Evolutionary conservation across 1,139 yeast species (phyloP).

Genomic region (Spencermartinsiella ligniputridi): DNA sequence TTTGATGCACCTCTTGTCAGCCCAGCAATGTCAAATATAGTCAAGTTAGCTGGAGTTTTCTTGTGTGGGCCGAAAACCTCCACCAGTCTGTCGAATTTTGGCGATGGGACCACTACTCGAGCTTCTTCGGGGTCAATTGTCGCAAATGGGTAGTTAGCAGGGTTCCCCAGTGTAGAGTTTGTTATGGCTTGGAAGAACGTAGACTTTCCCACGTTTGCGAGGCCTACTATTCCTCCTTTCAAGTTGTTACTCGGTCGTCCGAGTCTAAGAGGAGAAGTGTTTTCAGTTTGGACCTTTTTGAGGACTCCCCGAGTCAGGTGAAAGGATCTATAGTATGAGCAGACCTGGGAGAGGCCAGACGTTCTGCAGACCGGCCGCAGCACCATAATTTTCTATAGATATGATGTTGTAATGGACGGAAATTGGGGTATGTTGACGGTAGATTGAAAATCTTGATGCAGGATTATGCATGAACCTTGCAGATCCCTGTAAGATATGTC

Average conservation of each 20-base stretch:
- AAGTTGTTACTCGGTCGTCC: conserved; percentile 49
- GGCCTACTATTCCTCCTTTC: conserved; percentile 40
- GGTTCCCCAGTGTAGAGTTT: conserved; percentile 88
- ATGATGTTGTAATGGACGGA: too few relatives aligned
- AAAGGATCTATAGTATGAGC: neutral
- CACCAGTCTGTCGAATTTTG: conserved; percentile 74
- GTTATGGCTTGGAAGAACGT: conserved; percentile 71
- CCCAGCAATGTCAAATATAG: conserved; percentile 97
- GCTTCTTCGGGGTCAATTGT: conserved; percentile 99
- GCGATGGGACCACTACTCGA: conserved; percentile 91
- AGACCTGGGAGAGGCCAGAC: neutral
- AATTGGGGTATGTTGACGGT: too few relatives aligned
- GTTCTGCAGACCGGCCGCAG: too few relatives aligned
- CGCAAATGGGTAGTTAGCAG: conserved; percentile 97
- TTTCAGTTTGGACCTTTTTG: neutral
- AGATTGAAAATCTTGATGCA: too few relatives aligned
- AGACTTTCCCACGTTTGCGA: conserved; percentile 93
- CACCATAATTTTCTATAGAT: too few relatives aligned
- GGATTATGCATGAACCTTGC: too few relatives aligned
- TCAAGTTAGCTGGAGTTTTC: conserved; percentile 89
- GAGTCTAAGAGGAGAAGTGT: conserved; percentile 6
- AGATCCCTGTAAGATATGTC: too few relatives aligned
- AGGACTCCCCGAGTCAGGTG: neutral
- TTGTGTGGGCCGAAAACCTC: conserved; percentile 75
- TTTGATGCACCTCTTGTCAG: conserved; percentile 95